Base-by-base conservation (phyloP, 1,284 basidiomycete genomes). In the Austroboletus olivaceoglutinosus region DNA sequence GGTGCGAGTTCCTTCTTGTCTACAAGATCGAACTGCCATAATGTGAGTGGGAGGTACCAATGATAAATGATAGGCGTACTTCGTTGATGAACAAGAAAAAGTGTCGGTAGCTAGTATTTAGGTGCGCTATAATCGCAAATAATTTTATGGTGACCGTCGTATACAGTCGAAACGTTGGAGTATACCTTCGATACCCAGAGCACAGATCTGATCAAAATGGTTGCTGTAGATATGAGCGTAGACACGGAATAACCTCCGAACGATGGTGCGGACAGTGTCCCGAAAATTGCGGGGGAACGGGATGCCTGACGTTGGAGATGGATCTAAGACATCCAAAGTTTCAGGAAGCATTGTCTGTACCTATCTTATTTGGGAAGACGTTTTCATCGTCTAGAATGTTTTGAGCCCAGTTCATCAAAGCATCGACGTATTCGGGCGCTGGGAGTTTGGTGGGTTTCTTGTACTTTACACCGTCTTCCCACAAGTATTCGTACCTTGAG, bases 171-270 rank as follows among this genome's bases (percentile, higher is more conserved):
- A 3, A 27, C 5, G 22, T 22, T 27, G 45, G 33, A 23, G 59
- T 76, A 46, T 58, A 96, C 94, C 94, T 82, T 99, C 97, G 54
- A 99, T 98, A 15, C 94, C 94, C 44, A 99, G 75, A 9, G 96
- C 97, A 70, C 96, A 99, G 54, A 99, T 93, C 66, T 98, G 96
- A 63, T 98, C 96, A 71, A 99, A 99, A 73, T 99, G 97, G 62
- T 95, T 95, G 78, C 96, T 97, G 77, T 99, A 99, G 63, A 99
- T 86, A 70, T 99, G 97, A 21, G 95, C 97, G 67, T 99, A 99
- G 38, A 99, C 91, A 15, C 97, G 82, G 80, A 99, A 99, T 43
- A 99, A 73, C 23, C 97, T 82, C 47, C 97, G 82, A 51, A 95
- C 82, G 53, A 99, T 94, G 15, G 92, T 93, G 69, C 93, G 89